phyloP scores from a whole-genome alignment of 352 stramenopile genomes.

The Phytophthora vignae region DNA sequence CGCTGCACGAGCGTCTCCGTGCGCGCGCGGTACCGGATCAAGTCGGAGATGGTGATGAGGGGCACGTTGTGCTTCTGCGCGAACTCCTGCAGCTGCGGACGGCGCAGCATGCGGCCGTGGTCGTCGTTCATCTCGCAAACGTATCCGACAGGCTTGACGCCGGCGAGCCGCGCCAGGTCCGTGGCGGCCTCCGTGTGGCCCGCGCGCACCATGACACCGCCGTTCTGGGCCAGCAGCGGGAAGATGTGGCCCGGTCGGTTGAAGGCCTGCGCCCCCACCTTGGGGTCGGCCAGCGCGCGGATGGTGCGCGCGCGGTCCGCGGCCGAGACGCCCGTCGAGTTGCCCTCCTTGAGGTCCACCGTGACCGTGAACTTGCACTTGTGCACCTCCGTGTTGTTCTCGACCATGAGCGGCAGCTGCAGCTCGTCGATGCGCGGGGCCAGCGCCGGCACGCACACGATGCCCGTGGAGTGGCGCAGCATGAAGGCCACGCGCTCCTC shows the following conservation, averaged over 20 bases:
- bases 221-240: slow-evolving; percentile 68
- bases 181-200: slow-evolving; percentile 98
- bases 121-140: slow-evolving; percentile 92
- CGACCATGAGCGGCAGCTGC: slow-evolving; percentile 95
- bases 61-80: slow-evolving; percentile 91
- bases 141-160: slow-evolving; percentile 84
- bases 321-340: slow-evolving; percentile 97
- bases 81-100: slow-evolving; percentile 90
- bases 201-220: slow-evolving; percentile 81
- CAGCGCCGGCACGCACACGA: slow-evolving; percentile 96
- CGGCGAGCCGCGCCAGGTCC: slow-evolving; percentile 94
- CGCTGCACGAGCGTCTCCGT: slow-evolving; percentile 74
- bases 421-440: slow-evolving; percentile 87
- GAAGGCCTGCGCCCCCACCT: slow-evolving; percentile 56
- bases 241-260: slow-evolving; percentile 86
- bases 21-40: slow-evolving; percentile 94
- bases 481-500: slow-evolving; percentile 95
- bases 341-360: slow-evolving; percentile 93
- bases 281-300: slow-evolving; percentile 88
- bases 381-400: slow-evolving; percentile 98
- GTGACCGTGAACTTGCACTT: slow-evolving; percentile 98
- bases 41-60: slow-evolving; percentile 97
- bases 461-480: slow-evolving; percentile 96
- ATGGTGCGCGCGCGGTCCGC: slow-evolving; percentile 95
- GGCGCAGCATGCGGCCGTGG: slow-evolving; percentile 79